These are phyloP conservation scores for Xylariales sp. DNA, from an alignment of 2,329 filamentous ascomycete genomes.

Conservation along the genomic window DNA sequence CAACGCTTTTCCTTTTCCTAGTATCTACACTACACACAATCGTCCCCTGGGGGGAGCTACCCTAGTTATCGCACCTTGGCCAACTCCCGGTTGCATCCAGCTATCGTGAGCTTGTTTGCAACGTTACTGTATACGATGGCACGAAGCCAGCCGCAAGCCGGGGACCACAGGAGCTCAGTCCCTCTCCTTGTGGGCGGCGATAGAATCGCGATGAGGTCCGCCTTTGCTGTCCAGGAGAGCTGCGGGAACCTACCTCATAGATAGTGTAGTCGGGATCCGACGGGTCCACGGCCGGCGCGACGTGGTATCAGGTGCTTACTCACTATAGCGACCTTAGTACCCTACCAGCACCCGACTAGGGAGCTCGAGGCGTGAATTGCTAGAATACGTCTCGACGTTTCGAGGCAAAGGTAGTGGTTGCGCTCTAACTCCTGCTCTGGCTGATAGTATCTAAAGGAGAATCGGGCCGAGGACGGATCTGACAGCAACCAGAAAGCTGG, in stretches of 20 bases:
- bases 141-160: slow-evolving; percentile 18
- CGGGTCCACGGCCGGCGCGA: slow-evolving; percentile 7
- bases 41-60: neutral
- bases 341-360: neutral
- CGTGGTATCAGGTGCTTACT: slow-evolving; percentile 21
- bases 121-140: slow-evolving; percentile 34
- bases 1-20: neutral
- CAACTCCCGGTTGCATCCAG: slow-evolving; percentile 34
- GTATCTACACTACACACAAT: slow-evolving; percentile 10
- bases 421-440: slow-evolving; percentile 10
- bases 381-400: neutral
- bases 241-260: slow-evolving; percentile 4
- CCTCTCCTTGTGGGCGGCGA: neutral
- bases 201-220: slow-evolving; percentile 10
- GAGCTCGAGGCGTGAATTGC: neutral
- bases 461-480: slow-evolving; percentile 30
- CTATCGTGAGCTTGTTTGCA: slow-evolving; percentile 33
- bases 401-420: neutral
- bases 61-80: slow-evolving; percentile 11
- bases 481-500: slow-evolving; percentile 20
- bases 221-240: neutral
- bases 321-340: neutral
- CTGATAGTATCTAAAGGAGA: slow-evolving; percentile 11
- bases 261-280: neutral
- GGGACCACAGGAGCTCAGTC: neutral